These are phyloP conservation scores for Blastobotrys proliferans DNA, from an alignment of 1,139 yeast species.

Conservation along the genomic window DNA sequence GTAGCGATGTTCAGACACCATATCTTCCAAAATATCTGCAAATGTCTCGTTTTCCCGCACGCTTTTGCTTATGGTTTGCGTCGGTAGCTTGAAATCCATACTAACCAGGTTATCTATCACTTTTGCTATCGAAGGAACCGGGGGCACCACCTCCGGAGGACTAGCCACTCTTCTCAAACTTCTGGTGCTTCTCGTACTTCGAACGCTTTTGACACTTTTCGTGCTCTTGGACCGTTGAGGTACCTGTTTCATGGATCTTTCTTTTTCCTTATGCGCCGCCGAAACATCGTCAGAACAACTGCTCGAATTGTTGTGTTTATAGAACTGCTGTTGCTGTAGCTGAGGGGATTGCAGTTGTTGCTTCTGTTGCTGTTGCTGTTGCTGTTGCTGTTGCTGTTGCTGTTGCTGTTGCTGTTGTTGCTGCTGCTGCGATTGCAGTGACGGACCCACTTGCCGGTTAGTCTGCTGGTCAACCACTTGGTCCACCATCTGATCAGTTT, in stretches of 20 bases:
- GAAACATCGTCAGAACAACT: no score
- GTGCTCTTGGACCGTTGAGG: no score
- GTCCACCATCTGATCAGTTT: no score
- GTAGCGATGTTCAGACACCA: conserved; percentile 30
- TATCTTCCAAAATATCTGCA: conserved; percentile 17
- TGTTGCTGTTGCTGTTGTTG: neutral
- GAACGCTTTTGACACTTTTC: neutral
- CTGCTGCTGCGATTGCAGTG: neutral
- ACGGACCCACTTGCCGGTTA: neutral
- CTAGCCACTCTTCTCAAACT: no score
- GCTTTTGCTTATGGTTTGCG: conserved; percentile 23
- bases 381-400: neutral
- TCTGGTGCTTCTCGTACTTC: neutral
- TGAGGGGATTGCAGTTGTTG: neutral
- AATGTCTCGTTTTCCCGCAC: conserved; percentile 18
- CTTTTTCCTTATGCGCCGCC: no score
- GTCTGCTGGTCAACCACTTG: no score
- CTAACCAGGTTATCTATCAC: neutral
- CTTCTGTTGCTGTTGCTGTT: neutral
- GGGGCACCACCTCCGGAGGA: no score
- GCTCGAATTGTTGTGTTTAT: no score
- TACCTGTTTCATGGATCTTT: no score
- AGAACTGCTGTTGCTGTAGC: neutral
- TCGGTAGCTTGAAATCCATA: conserved; percentile 23
- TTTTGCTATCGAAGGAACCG: neutral